A percentile compares a stretch with the other conserved stretches of the same genome.
These are phyloP conservation scores for Acanthochlamys bracteata DNA, from an alignment of 106 monocot species.

Conservation along the genomic window DNA sequence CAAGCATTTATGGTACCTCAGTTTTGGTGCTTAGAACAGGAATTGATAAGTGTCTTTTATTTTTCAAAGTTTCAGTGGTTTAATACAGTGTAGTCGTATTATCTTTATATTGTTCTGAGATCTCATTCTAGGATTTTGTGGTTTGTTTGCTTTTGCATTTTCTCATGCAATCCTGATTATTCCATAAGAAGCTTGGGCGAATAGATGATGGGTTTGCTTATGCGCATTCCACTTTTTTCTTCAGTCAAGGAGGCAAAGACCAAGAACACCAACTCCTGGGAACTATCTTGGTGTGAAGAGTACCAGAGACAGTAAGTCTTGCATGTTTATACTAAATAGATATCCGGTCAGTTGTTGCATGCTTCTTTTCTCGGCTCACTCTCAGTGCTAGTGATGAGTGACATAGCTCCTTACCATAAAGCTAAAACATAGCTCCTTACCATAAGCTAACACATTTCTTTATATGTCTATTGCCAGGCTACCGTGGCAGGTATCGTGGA, in stretches of 20 bases:
- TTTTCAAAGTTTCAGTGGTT: background rate
- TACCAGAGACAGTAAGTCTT: conserved; percentile 36
- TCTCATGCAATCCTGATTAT: background rate
- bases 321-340: background rate
- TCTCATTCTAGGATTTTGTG: background rate
- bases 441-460: background rate
- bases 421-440: background rate
- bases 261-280: conserved; percentile 84
- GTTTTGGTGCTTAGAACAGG: background rate
- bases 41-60: background rate
- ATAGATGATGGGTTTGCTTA: no score
- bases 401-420: background rate
- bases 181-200: no score
- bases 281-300: conserved; percentile 84
- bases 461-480: conserved; percentile 7
- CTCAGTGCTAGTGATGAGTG: background rate
- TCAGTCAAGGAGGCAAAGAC: conserved; percentile 72
- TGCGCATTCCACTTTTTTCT: background rate
- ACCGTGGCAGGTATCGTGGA: conserved; percentile 40
- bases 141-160: background rate
- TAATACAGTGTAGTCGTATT: background rate
- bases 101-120: background rate
- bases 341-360: background rate
- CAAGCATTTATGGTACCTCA: conserved; percentile 61
- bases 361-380: background rate